A percentile compares a stretch with the other conserved stretches of the same genome.
Evolutionary conservation across 2,329 filamentous ascomycete genomes (phyloP).

Genomic region (Immersiporthe knoxdaviesiana): DNA sequence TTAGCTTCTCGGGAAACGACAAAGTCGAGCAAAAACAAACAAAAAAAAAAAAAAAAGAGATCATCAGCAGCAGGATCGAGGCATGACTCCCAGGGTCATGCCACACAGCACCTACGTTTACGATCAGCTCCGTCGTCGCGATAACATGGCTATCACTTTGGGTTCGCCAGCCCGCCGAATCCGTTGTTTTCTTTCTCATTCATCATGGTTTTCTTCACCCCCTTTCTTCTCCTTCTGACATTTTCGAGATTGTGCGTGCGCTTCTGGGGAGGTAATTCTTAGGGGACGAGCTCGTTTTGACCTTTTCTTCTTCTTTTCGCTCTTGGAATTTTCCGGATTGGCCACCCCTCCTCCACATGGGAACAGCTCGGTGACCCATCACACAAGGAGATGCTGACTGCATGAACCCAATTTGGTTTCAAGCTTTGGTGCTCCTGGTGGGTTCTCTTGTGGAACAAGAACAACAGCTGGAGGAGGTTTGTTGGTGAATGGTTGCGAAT

Average conservation of each 20-base stretch:
- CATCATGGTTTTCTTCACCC: conserved; percentile 30
- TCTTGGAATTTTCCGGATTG: neutral
- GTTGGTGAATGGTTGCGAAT: neutral
- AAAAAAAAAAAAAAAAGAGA: no score
- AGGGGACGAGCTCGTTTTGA: conserved; percentile 35
- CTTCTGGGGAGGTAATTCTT: conserved; percentile 43
- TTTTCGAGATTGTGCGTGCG: conserved; percentile 39
- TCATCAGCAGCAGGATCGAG: conserved; percentile 11
- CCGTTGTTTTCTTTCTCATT: conserved; percentile 11
- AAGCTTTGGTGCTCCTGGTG: neutral
- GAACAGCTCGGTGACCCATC: neutral
- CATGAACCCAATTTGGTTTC: neutral
- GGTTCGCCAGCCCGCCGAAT: conserved; percentile 15
- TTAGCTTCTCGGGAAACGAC: conserved; percentile 20
- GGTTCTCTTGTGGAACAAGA: neutral
- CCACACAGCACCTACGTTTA: conserved; percentile 26
- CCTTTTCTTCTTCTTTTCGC: no score
- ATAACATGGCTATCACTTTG: conserved; percentile 35
- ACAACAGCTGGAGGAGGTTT: neutral
- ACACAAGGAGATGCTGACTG: neutral
- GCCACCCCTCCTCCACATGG: neutral
- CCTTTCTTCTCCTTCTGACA: conserved; percentile 34
- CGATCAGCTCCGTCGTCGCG: conserved; percentile 37
- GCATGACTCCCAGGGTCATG: conserved; percentile 10
- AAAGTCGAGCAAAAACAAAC: conserved; percentile 25